Conservation (phyloP, 1,139 yeast genomes). For the Kurtzmaniella quercitrusa region DNA sequence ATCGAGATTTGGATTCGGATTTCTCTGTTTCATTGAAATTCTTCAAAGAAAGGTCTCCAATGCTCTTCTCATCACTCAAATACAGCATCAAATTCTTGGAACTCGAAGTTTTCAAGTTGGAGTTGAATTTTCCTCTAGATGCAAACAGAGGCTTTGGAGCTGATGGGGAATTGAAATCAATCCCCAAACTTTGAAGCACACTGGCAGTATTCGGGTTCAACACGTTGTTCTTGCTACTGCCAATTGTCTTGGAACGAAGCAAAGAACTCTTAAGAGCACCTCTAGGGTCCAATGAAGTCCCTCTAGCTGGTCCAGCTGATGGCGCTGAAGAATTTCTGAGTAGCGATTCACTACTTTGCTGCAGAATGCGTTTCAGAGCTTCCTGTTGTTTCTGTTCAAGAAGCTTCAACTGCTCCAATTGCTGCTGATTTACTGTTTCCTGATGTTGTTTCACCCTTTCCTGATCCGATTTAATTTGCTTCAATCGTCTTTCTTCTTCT, state of each 20-base stretch:
- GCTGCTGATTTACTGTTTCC: slow-evolving; percentile 21
- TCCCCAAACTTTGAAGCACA: slow-evolving; percentile 43
- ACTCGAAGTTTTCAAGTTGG: slow-evolving; percentile 39
- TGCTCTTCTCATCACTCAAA: slow-evolving; percentile 12
- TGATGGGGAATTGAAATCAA: slow-evolving; percentile 22
- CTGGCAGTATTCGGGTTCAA: slow-evolving; percentile 29
- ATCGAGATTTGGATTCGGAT: not conserved
- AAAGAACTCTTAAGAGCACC: slow-evolving; percentile 20
- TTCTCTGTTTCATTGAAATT: slow-evolving; percentile 14
- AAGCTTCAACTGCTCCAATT: slow-evolving; percentile 27
- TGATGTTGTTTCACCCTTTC: slow-evolving; percentile 18
- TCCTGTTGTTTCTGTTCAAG: slow-evolving; percentile 20
- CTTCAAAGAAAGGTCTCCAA: slow-evolving; percentile 17
- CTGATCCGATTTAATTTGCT: not conserved
- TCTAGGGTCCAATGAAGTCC: slow-evolving; percentile 38
- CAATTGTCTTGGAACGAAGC: slow-evolving; percentile 35
- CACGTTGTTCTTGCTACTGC: slow-evolving; percentile 16
- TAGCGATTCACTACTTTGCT: slow-evolving; percentile 2
- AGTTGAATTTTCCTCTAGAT: slow-evolving; percentile 20
- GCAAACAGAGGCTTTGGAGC: slow-evolving; percentile 18
- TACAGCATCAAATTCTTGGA: slow-evolving; percentile 40
- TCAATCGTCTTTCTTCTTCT: slow-evolving; percentile 7
- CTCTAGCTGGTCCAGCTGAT: slow-evolving; percentile 16
- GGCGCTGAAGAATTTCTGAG: slow-evolving; percentile 7
- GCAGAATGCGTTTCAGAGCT: slow-evolving; percentile 15